phyloP scores from a whole-genome alignment of 169 alveolate genomes.

The Plasmodium billcollinsi region DNA sequence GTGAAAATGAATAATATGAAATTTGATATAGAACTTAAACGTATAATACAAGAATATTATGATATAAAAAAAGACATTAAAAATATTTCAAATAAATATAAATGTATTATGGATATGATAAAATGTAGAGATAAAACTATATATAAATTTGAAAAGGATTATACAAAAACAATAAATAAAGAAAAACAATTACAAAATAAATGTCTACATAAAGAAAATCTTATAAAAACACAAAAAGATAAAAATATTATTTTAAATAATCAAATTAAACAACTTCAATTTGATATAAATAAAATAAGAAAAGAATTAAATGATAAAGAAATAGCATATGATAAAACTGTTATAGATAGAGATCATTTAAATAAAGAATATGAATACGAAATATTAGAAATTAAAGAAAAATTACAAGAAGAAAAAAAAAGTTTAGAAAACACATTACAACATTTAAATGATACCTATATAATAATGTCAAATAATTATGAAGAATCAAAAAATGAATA shows the following conservation, averaged over 20 bases:
- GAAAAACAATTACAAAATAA: conserved; percentile 26
- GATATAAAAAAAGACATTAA: conserved; percentile 51
- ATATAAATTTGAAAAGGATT: conserved; percentile 41
- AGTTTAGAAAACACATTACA: conserved; percentile 16
- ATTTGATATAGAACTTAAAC: conserved; percentile 32
- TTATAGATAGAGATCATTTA: conserved; percentile 15
- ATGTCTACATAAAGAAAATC: conserved; percentile 6
- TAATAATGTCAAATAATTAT: not conserved
- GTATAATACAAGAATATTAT: conserved; percentile 1
- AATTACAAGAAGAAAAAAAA: conserved; percentile 49
- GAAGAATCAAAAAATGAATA: conserved; percentile 40
- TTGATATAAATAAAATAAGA: conserved; percentile 16
- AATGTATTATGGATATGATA: conserved; percentile 40
- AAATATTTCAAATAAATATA: conserved; percentile 28
- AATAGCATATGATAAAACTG: not conserved
- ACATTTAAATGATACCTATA: conserved; percentile 12
- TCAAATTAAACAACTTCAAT: conserved; percentile 21
- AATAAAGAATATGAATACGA: conserved; percentile 43
- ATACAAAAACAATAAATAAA: conserved; percentile 20
- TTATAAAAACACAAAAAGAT: conserved; percentile 10
- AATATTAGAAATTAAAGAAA: conserved; percentile 22
- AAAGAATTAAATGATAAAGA: conserved; percentile 11
- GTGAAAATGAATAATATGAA: conserved; percentile 43
- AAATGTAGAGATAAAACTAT: conserved; percentile 56
- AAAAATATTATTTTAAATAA: conserved; percentile 20